Base-by-base conservation (phyloP, 1,284 basidiomycete species). In the Thelephora terrestris region DNA sequence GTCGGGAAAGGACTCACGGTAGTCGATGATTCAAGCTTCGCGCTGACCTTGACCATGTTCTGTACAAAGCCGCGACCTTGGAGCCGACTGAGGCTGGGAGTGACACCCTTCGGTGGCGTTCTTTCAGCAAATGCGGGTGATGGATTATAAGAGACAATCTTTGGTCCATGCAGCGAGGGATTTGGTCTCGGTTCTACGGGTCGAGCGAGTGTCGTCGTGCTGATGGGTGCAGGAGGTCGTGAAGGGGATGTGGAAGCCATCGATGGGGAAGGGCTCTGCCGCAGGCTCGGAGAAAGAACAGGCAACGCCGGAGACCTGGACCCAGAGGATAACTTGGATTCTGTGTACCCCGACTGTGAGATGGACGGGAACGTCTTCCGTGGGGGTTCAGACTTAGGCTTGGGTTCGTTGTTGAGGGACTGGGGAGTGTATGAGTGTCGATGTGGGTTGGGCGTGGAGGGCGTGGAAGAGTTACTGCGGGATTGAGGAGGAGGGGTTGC, bases 61-160 rank as follows among this genome's bases (percentile, higher is more conserved):
- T 85, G 81, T 6, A 90, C 86, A 57, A 90, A 89, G 1, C 86
- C 86, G 39, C 86, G 78, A 6, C 87, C 87, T 57, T 88, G 78
- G n/a, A 90, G 65, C 50, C 85, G 69, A 54, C 83, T 88, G 24
- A 90, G 75, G 59, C 84, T 87, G 2, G 87, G 87, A 2, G 85
- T 87, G 4, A 77, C 75, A 46, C 86, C 85, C 58, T 88, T 89
- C 45, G 70, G 61, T 4, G 71, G 57, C 2, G 76, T 68, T 0
- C 73, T 67, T 44, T 75, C 76, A 17, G 80, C 64, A 57, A 85
- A 86, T 3, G 75, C 78, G 4, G 78, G 74, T 7, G 81, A 79
- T 17, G 73, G 61, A 24, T 63, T 64, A 21, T 74, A 69, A 21
- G 68, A 48, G 34, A 74, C 62, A 46, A 76, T 64, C 47, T 76